Percentiles rank a stretch among this genome's conserved stretches.
Conservation (phyloP, 805 yeast species). For the Barnettozyma salicaria region DNA sequence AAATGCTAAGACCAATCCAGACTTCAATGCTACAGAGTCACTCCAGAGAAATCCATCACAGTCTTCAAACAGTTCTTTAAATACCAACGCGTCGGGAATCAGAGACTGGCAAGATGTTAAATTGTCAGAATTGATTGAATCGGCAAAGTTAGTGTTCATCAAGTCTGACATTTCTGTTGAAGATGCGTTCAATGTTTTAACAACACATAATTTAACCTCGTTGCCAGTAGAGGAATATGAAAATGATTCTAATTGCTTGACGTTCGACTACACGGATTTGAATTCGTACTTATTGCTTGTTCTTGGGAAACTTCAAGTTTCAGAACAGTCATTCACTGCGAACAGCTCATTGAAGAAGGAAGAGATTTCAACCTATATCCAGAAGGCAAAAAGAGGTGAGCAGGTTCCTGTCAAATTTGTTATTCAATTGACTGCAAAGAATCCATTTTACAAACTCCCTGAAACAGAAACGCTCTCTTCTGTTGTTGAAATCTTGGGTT, state of each 20-base stretch:
- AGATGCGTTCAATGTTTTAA: slow-evolving; percentile 76
- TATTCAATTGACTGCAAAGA: slow-evolving; percentile 76
- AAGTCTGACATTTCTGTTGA: slow-evolving; percentile 70
- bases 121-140: slow-evolving; percentile 69
- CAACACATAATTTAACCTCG: slow-evolving; percentile 70
- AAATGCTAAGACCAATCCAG: too few relatives aligned
- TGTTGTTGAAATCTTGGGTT: slow-evolving; percentile 84
- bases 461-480: slow-evolving; percentile 62
- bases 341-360: slow-evolving; percentile 29
- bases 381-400: slow-evolving; percentile 75
- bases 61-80: slow-evolving; percentile 49
- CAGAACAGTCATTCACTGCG: slow-evolving; percentile 26
- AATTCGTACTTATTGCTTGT: slow-evolving; percentile 82
- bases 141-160: slow-evolving; percentile 68
- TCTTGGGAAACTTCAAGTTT: slow-evolving; percentile 56
- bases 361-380: slow-evolving; percentile 37
- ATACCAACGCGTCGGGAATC: slow-evolving; percentile 52
- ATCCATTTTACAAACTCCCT: slow-evolving; percentile 75
- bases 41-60: slow-evolving; percentile 25
- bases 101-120: slow-evolving; percentile 74
- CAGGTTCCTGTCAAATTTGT: slow-evolving; percentile 91
- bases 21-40: slow-evolving; percentile 5
- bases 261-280: slow-evolving; percentile 89
- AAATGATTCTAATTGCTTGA: slow-evolving; percentile 61
- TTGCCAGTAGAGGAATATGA: slow-evolving; percentile 65